Percentiles rank a stretch among this genome's conserved stretches.
phyloP scores from a whole-genome alignment of 768 basidiomycete species.

The Kwoniella europaea region DNA sequence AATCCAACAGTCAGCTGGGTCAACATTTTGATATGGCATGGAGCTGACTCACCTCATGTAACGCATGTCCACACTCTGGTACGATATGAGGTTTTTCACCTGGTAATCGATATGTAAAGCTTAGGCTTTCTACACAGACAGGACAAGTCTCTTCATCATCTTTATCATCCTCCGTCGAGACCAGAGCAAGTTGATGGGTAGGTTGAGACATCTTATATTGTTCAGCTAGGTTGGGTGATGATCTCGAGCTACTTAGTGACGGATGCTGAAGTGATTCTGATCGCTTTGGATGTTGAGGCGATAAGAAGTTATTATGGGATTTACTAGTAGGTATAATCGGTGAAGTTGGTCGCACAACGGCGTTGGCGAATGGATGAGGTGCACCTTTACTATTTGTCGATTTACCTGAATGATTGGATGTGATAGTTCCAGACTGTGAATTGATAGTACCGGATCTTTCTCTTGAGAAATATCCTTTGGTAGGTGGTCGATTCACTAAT shows the following conservation, averaged over 20 bases:
- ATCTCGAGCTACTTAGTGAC: conserved; percentile 27
- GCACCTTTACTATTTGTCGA: conserved; percentile 24
- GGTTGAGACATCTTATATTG: conserved; percentile 28
- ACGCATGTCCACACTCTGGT: conserved; percentile 94
- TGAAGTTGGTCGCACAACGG: conserved; percentile 40
- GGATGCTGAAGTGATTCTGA: not conserved
- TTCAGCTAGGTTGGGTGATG: conserved; percentile 38
- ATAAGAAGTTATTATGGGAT: conserved; percentile 18
- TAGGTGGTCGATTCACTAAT: conserved; percentile 22
- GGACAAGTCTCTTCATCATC: conserved; percentile 88
- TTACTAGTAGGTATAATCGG: conserved; percentile 26
- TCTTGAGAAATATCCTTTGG: conserved; percentile 14
- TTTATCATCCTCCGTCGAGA: conserved; percentile 38
- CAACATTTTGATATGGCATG: conserved; percentile 45
- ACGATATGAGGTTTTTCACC: conserved; percentile 98
- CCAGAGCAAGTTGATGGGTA: conserved; percentile 46
- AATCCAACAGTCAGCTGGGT: conserved; percentile 30
- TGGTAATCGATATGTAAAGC: conserved; percentile 86
- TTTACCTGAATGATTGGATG: conserved; percentile 26
- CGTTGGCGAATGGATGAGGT: conserved; percentile 48
- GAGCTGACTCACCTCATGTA: conserved; percentile 72
- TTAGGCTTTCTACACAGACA: conserved; percentile 93
- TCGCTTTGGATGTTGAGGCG: conserved; percentile 16
- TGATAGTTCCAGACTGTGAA: conserved; percentile 18
- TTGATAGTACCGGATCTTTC: conserved; percentile 18